Base-by-base conservation (phyloP, 73 alveolate species). In the Symbiodinium pilosum region DNA sequence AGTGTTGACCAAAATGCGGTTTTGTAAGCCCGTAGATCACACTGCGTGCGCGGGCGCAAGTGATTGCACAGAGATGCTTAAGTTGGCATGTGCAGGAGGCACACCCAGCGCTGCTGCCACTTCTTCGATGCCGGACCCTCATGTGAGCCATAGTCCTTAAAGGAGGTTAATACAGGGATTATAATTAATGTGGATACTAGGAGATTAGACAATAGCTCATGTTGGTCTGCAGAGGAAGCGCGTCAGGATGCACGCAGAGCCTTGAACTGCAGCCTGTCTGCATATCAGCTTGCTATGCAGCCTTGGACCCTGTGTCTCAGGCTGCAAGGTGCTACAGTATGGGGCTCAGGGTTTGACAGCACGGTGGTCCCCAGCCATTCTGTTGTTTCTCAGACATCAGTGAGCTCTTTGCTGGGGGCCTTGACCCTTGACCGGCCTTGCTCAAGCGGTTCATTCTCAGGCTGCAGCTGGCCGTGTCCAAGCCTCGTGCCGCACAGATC, bases 321-420 rank as follows among this genome's bases (percentile, higher is more conserved):
- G 81, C 81, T 64, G 81, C 81, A 64, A 64, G 81, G 81, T 64
- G 81, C 81, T 64, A 28, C 81, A 64, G 81, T n/a, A 14, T 28
- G 81, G 81, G 34, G 20, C 81, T 64, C 59, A 47, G 6, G 59
- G 59, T 47, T 47, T 47, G 21, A 47, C 14, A n/a, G 81, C 81
- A 64, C 7, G 41, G 81, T 28, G 81, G 81, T 16, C 8, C 75
- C 28, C 16, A 0, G 68, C 21, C n/a, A n/a, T n/a, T n/a, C n/a
- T n/a, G n/a, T n/a, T n/a, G n/a, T n/a, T n/a, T n/a, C n/a, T 47
- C 21, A 47, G 14, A 47, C 59, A 47, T 47, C 59, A 47, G 6
- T 6, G 14, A 47, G 59, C 14, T n/a, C n/a, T n/a, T n/a, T n/a
- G n/a, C n/a, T n/a, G n/a, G n/a, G n/a, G n/a, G n/a, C n/a, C n/a